Conservation (phyloP, 2,329 filamentous ascomycete species). For the Harringtonia aguacate region DNA sequence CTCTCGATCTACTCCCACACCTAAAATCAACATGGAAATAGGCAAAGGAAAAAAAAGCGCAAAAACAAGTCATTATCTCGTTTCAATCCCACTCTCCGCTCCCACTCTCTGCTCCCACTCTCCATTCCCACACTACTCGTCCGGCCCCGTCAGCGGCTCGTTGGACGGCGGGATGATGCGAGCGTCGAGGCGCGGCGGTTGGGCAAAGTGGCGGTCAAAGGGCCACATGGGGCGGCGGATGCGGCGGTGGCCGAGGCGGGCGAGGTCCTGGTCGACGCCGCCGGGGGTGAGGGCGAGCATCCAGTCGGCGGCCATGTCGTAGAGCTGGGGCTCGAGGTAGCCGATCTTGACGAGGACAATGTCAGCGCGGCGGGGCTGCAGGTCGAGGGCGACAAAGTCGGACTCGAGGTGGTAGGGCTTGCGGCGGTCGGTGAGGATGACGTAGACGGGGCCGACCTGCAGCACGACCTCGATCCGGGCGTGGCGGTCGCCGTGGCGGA, state of each 20-base stretch:
- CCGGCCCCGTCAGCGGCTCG: constrained; percentile 6
- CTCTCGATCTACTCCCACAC: no score
- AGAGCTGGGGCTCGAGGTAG: constrained; percentile 43
- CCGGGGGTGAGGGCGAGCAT: constrained; percentile 43
- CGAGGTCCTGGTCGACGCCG: constrained; percentile 41
- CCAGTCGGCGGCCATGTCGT: constrained; percentile 42
- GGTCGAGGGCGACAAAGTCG: constrained; percentile 37
- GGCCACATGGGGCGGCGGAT: constrained; percentile 36
- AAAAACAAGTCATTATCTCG: no score
- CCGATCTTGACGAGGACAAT: constrained; percentile 46
- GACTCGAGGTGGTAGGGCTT: constrained; percentile 43
- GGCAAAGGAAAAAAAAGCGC: no score
- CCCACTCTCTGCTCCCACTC: no score
- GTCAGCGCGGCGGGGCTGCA: constrained; percentile 32
- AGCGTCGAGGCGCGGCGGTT: constrained; percentile 13
- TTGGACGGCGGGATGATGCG: constrained; percentile 14
- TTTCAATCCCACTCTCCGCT: no score
- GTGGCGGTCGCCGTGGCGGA: constrained; percentile 37
- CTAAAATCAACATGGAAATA: no score
- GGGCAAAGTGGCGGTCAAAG: constrained; percentile 12
- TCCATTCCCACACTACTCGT: no score
- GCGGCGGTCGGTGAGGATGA: constrained; percentile 38
- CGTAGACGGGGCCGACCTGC: constrained; percentile 33
- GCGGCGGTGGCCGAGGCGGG: constrained; percentile 33
- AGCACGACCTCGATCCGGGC: constrained; percentile 37